Conservation (phyloP, 2,329 filamentous ascomycete genomes). For the Diplodia scrobiculata region DNA sequence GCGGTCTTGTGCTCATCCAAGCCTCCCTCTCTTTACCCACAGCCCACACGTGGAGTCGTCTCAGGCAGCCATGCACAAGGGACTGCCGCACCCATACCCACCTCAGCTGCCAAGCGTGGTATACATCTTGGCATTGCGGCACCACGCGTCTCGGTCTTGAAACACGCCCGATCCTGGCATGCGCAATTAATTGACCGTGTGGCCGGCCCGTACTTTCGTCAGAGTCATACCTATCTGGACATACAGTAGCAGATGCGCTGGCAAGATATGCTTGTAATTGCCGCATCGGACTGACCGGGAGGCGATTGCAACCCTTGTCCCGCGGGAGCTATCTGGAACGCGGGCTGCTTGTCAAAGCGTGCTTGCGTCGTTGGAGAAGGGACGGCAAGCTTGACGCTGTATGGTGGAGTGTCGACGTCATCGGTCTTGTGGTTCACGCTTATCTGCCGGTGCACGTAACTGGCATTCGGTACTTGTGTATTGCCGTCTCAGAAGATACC, state of each 20-base stretch:
- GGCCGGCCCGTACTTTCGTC: neutral
- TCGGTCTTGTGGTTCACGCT: neutral
- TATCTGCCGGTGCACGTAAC: neutral
- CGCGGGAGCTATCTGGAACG: neutral
- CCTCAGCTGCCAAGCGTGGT: neutral
- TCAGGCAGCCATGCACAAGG: neutral
- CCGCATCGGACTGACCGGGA: constrained; percentile 20
- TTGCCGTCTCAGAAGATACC: too few species aligned
- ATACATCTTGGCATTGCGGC: neutral
- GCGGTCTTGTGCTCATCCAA: constrained; percentile 11
- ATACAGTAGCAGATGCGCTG: neutral
- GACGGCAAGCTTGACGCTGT: neutral
- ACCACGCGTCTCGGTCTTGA: neutral
- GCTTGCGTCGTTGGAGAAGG: neutral
- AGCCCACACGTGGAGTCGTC: neutral
- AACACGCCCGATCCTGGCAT: neutral
- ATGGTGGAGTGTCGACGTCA: constrained; percentile 1
- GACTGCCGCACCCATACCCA: neutral
- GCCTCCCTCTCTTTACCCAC: neutral
- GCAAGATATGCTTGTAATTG: neutral
- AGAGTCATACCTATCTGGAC: neutral
- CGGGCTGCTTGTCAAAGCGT: neutral
- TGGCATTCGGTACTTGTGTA: too few species aligned
- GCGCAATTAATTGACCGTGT: neutral
- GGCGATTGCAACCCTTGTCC: neutral